A percentile compares a stretch with the other conserved stretches of the same genome.
Evolutionary conservation across 2,329 filamentous ascomycete genomes (phyloP).

Genomic region (Clarireedia paspali): DNA sequence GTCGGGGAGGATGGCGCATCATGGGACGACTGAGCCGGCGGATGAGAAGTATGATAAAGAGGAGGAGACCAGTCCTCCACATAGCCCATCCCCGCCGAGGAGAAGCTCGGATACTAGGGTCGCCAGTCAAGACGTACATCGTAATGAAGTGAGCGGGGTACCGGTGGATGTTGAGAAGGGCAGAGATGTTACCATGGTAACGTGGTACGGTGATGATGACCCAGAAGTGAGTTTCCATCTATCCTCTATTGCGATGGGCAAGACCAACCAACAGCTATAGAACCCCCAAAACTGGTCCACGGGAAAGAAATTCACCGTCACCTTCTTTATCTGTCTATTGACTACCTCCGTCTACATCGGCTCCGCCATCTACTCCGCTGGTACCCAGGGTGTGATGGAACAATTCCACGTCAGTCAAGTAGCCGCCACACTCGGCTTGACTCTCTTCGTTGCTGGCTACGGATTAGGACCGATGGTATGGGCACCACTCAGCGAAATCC

Average conservation of each 20-base stretch:
- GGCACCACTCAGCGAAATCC: constrained; percentile 59
- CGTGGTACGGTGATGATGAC: constrained; percentile 43
- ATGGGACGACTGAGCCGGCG: not conserved
- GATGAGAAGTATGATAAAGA: not conserved
- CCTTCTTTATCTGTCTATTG: constrained; percentile 42
- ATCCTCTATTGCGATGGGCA: not conserved
- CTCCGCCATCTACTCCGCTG: constrained; percentile 40
- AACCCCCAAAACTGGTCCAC: constrained; percentile 48
- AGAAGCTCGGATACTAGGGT: not conserved
- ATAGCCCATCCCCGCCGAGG: not conserved
- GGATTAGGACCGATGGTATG: constrained; percentile 57
- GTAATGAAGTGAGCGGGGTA: not conserved
- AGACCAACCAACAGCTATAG: constrained; percentile 31
- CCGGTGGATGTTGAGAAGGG: constrained; percentile 33
- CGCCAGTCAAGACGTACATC: not conserved
- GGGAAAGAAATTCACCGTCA: constrained; percentile 37
- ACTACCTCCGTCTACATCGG: constrained; percentile 51
- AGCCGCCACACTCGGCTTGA: constrained; percentile 47
- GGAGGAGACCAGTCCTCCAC: not conserved
- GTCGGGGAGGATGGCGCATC: not conserved
- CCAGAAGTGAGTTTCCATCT: constrained; percentile 28
- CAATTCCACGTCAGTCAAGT: constrained; percentile 45
- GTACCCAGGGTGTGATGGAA: constrained; percentile 39
- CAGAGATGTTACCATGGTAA: constrained; percentile 38
- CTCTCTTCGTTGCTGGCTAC: constrained; percentile 55